Evolutionary conservation across 2,329 filamentous ascomycete species (phyloP).

Genomic region (Fonsecaea multimorphosa): DNA sequence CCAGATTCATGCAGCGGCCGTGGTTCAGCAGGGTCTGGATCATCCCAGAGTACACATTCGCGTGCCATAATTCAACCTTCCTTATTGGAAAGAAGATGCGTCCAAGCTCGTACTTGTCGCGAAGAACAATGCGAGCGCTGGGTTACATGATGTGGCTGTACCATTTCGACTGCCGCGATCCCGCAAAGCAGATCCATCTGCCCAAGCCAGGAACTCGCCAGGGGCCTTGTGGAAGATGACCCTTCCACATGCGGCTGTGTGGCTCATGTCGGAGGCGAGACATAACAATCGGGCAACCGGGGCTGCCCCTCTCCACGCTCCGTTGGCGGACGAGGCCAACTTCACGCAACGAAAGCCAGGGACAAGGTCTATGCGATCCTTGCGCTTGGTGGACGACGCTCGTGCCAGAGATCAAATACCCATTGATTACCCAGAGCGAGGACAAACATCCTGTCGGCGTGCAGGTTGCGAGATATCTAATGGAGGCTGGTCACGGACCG

Average conservation of each 20-base stretch:
- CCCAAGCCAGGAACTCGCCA: neutral
- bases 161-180: neutral
- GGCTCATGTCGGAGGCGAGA: neutral
- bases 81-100: constrained; percentile 20
- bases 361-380: constrained; percentile 31
- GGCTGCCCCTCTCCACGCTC: neutral
- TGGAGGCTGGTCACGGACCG: neutral
- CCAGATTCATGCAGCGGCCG: constrained; percentile 21
- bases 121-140: constrained; percentile 11
- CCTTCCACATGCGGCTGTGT: no score
- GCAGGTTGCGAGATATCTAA: constrained; percentile 23
- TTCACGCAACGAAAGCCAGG: constrained; percentile 22
- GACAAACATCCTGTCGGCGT: neutral
- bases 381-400: constrained; percentile 9
- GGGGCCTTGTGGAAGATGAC: neutral
- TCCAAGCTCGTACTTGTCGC: neutral
- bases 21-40: constrained; percentile 39
- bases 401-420: constrained; percentile 19
- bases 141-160: constrained; percentile 11
- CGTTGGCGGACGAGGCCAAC: neutral
- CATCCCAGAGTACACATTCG: constrained; percentile 36
- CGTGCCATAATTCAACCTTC: constrained; percentile 8
- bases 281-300: neutral
- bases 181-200: neutral
- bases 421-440: constrained; percentile 25